Evolutionary conservation across 192 early-diverging fungal genomes (phyloP), one percentile per base, ranked within the genome.

Genomic region (Entomortierella lignicola): DNA sequence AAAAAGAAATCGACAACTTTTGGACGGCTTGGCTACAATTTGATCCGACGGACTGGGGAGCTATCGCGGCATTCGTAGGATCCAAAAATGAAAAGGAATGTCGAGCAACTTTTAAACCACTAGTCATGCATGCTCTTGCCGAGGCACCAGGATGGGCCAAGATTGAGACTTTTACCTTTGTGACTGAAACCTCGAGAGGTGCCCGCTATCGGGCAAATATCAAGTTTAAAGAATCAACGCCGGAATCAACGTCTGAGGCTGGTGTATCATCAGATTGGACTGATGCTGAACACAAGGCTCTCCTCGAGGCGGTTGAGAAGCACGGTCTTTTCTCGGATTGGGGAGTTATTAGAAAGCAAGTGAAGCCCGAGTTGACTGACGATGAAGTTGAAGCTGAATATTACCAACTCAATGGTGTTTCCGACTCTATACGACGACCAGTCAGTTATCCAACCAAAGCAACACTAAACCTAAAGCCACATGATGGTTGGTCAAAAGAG

Each of bases 311-410:
- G 2, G 75, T 79, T 4, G 67, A 70, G 62, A 54, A 65, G 32
- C 42, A 79, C 44, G 75, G 75, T 11, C 43, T 79, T 26, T 79
- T 79, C 32, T 69, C 67, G 23, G 75, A 50, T 1, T 79, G 74
- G 75, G 32, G n/a, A 21, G 65, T 51, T 11, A 70, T 70, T 42
- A 55, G 68, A 26, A 30, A 69, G 5, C 32, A 55, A 15, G 75
- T 79, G 39, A 79, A 79, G 30, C 75, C 75, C 6, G 1, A 55
- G 30, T 10, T 60, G 34, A 60, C 8, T 2, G 68, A 79, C 10
- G 68, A 65, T 5, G 55, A 59, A 0, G 75, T 79, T 8, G 67
- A 79, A 39, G 55, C 56, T 27, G 75, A 79, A 39, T 79, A 79
- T 29, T 79, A 79, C 50, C 60, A 52, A 53, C 29, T 79, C n/a